Percentiles rank a stretch among this genome's conserved stretches.
phyloP scores from a whole-genome alignment of 2,329 filamentous ascomycete species.

The Stagonosporopsis cucurbitacearum region DNA sequence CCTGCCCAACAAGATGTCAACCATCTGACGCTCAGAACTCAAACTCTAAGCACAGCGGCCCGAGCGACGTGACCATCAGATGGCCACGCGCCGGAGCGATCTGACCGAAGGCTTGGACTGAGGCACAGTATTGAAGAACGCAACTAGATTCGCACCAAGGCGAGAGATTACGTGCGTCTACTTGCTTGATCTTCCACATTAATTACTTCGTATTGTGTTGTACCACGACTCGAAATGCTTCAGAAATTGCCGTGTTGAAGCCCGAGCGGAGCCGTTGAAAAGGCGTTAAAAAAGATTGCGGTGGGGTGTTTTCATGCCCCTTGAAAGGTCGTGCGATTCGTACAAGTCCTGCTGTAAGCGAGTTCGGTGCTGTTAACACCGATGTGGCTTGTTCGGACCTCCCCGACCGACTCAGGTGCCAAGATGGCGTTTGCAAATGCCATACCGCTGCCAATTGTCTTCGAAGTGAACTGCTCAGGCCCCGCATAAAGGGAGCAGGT shows the following conservation, averaged over 20 bases:
- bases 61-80: neutral
- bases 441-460: neutral
- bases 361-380: neutral
- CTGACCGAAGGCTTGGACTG: slow-evolving; percentile 5
- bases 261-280: neutral
- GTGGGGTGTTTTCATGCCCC: neutral
- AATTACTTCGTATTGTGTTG: neutral
- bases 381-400: neutral
- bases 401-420: neutral
- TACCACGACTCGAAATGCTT: neutral
- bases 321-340: neutral
- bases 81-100: neutral
- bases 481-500: neutral
- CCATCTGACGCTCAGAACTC: neutral
- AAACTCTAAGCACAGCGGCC: neutral
- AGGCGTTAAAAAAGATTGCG: neutral
- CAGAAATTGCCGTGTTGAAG: neutral
- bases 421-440: neutral
- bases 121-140: neutral
- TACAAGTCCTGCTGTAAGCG: neutral
- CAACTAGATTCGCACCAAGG: slow-evolving; percentile 1
- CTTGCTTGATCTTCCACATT: neutral
- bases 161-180: neutral
- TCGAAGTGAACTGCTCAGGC: neutral
- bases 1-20: neutral